phyloP scores from a whole-genome alignment of 345 rosid species.

The Citrus hindsii region DNA sequence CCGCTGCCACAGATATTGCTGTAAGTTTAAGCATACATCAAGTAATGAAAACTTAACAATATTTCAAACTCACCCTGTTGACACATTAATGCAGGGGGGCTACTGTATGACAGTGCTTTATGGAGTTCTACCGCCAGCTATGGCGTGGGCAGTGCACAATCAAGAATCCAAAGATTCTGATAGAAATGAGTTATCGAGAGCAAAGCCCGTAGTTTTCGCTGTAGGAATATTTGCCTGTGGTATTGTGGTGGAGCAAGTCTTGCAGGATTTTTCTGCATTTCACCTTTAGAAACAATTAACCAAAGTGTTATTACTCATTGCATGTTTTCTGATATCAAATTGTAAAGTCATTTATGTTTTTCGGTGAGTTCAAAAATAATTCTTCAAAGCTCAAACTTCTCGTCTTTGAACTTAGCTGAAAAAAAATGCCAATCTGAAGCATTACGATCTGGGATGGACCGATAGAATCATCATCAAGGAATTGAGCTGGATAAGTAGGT shows the following conservation, averaged over 20 bases:
- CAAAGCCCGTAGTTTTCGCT: conserved; percentile 41
- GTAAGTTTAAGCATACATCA: conserved; percentile 30
- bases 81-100: conserved; percentile 45
- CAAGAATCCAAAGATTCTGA: conserved; percentile 11
- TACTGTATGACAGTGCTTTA: conserved; percentile 65
- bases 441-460: too few relatives aligned
- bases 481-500: too few relatives aligned
- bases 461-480: too few relatives aligned
- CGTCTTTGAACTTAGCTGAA: too few relatives aligned
- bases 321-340: neutral
- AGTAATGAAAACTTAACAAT: neutral
- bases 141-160: conserved; percentile 55
- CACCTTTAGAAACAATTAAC: conserved; percentile 10
- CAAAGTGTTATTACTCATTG: neutral
- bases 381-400: too few relatives aligned
- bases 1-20: conserved; percentile 60
- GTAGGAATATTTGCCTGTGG: conserved; percentile 47
- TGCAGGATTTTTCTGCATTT: conserved; percentile 33
- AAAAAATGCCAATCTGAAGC: too few relatives aligned
- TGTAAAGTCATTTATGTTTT: neutral
- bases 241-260: conserved; percentile 40
- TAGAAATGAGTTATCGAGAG: conserved; percentile 19
- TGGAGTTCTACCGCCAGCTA: conserved; percentile 69
- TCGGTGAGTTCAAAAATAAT: too few relatives aligned
- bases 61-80: neutral